These are phyloP conservation scores for Cudoniella acicularis DNA, from an alignment of 495 filamentous ascomycete species.

Conservation along the genomic window DNA sequence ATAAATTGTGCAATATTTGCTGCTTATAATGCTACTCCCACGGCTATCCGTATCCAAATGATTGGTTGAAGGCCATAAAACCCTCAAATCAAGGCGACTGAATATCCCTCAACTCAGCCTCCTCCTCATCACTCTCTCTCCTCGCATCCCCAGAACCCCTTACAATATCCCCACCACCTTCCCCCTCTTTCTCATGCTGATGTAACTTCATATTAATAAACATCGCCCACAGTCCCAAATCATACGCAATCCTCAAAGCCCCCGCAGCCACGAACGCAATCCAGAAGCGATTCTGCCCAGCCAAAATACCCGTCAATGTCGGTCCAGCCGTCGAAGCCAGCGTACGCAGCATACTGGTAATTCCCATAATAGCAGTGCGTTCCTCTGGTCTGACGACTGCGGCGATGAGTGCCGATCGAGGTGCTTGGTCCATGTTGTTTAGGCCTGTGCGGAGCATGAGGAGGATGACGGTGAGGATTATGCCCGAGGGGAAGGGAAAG, in stretches of 20 bases:
- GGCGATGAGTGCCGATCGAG: conserved; percentile 73
- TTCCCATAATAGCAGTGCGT: conserved; percentile 74
- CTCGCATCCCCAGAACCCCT: too few relatives aligned
- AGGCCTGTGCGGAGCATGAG: conserved; percentile 64
- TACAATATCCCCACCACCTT: too few relatives aligned
- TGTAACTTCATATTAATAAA: conserved; percentile 47
- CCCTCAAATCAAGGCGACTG: too few relatives aligned
- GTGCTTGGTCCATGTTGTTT: conserved; percentile 80
- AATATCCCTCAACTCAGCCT: too few relatives aligned
- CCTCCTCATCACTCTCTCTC: too few relatives aligned
- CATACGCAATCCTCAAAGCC: conserved; percentile 63
- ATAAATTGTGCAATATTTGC: too few relatives aligned
- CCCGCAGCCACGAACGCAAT: conserved; percentile 71
- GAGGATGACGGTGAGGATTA: conserved; percentile 55
- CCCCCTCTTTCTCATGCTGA: conserved; percentile 22
- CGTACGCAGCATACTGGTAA: conserved; percentile 65
- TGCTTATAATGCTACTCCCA: too few relatives aligned
- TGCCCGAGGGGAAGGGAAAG: conserved; percentile 57
- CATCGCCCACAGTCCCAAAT: conserved; percentile 65
- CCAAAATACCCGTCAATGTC: conserved; percentile 62
- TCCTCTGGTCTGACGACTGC: conserved; percentile 67
- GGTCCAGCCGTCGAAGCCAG: conserved; percentile 61
- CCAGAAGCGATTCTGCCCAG: conserved; percentile 60
- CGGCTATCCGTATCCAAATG: too few relatives aligned
- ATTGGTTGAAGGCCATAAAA: too few relatives aligned